Evolutionary conservation across 2,329 filamentous ascomycete species (phyloP), one percentile per base, ranked within the genome.

Genomic region (Neurospora sp.): DNA sequence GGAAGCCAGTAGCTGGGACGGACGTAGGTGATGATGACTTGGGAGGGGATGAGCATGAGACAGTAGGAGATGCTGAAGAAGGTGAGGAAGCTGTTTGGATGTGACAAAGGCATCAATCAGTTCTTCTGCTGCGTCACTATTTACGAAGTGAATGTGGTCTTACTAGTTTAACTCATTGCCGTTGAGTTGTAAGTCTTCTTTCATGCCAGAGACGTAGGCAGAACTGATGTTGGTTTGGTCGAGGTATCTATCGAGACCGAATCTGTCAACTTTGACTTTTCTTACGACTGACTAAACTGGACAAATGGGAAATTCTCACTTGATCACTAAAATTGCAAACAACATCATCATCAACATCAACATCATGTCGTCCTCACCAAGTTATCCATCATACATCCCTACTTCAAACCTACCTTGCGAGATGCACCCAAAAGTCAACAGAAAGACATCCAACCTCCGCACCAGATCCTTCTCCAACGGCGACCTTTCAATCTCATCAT

Each of bases 121-220:
- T 33, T 33, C 33, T 41, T 69, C 28, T 33, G 23, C 38, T 23
- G 62, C 69, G 57, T 17, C 12, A 17, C 23, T 37, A 17, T 8
- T n/a, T 10, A 36, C 15, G 6, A 8, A 23, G n/a, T 39, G 36
- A 8, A 33, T 33, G 33, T 33, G 28, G 5, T 40, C 66, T 28
- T n/a, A 73, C 72, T 74, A 74, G 62, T 74, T 74, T 15, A 74
- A 70, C 71, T 76, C 73, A 66, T 76, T 69, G 15, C 77, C 79
- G 17, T 77, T 74, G 6, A 81, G 76, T 1, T 69, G 67, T 8
- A 79, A 70, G 66, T 79, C 78, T 66, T 79, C 76, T 37, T 80
- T 78, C 80, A 82, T 81, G 0, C 80, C 80, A 0, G 78, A 79
- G 8, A 81, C 79, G 57, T 81, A 82, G 12, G 80, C 80, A 19